phyloP scores from a whole-genome alignment of 805 yeast genomes.

The baker's yeast (Saccharomyces cerevisiae) region DNA sequence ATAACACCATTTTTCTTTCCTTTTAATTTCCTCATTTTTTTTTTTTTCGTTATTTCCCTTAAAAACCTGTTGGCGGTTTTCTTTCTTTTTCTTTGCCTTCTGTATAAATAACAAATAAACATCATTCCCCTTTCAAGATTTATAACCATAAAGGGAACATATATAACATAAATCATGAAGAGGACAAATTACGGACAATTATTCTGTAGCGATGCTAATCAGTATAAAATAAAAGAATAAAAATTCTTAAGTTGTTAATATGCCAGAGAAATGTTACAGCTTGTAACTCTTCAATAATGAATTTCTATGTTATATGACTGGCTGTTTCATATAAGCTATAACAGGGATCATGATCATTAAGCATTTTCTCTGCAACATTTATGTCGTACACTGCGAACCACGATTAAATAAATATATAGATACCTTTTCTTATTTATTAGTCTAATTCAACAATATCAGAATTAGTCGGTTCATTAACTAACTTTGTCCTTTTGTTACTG shows the following conservation, averaged over 20 bases:
- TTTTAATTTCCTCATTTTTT: not conserved
- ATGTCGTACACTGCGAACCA: not conserved
- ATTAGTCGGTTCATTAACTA: not conserved
- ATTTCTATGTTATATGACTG: too few relatives aligned
- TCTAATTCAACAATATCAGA: constrained; percentile 10
- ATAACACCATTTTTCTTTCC: not conserved
- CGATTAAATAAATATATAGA: not conserved
- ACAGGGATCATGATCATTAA: too few relatives aligned
- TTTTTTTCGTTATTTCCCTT: not conserved
- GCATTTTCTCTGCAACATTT: not conserved
- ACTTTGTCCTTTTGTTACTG: not conserved
- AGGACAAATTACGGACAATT: not conserved
- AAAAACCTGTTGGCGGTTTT: not conserved
- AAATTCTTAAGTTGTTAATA: too few relatives aligned
- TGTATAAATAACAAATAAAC: not conserved
- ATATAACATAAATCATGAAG: not conserved
- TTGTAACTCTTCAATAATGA: too few relatives aligned
- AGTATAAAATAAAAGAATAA: too few relatives aligned
- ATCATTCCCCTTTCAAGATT: not conserved
- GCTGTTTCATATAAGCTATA: too few relatives aligned
- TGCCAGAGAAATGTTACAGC: too few relatives aligned
- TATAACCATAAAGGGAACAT: not conserved
- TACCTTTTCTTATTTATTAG: not conserved
- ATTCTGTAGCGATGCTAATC: too few relatives aligned
- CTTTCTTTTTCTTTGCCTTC: not conserved